Base-by-base conservation (phyloP, 805 yeast species). In the Hanseniaspora taiwanica region DNA sequence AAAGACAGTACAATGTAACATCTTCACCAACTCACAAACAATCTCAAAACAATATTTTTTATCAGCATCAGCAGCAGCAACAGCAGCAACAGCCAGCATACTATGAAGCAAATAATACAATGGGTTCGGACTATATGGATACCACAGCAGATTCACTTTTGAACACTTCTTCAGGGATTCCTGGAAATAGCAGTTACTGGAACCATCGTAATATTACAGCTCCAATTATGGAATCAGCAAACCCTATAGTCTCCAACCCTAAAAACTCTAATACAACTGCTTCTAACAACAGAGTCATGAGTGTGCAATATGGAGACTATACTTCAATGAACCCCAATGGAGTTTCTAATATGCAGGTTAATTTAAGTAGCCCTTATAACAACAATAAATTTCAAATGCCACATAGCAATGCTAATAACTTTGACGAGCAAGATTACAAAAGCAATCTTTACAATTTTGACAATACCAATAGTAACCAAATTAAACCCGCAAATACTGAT, bases 31-130 rank as follows among this genome's bases (percentile, higher is more conserved):
- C 33, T 4, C 33, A 29, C 18, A 29, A 29, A 29, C 13, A 29
- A 8, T 4, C 18, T 16, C 33, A 16, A n/a, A n/a, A n/a, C 18
- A 29, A 29, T 16, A 16, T 18, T 3, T 29, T n/a, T 29, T 3
- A 16, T 10, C 33, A 13, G 8, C 33, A 29, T 10, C 33, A 29
- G 8, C 14, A 16, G 9, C 33, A 29, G 7, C 14, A 16, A 18
- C 18, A n/a, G 18, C 14, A 35, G 21, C 29, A 25, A 25, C n/a
- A n/a, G n/a, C n/a, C n/a, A n/a, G n/a, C n/a, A n/a, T n/a, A n/a
- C n/a, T 44, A 45, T 5, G 47, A 39, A 16, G 42, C 35, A 34
- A 42, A 44, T 23, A 42, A 45, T 3, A 42, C 47, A 3, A 35
- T 36, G 19, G 43, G 39, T 6, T 42, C 43, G 5, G 36, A 23